A percentile compares a stretch with the other conserved stretches of the same genome.
Evolutionary conservation across 495 filamentous ascomycete species (phyloP).

Genomic region (Mytilinidion resinicola): DNA sequence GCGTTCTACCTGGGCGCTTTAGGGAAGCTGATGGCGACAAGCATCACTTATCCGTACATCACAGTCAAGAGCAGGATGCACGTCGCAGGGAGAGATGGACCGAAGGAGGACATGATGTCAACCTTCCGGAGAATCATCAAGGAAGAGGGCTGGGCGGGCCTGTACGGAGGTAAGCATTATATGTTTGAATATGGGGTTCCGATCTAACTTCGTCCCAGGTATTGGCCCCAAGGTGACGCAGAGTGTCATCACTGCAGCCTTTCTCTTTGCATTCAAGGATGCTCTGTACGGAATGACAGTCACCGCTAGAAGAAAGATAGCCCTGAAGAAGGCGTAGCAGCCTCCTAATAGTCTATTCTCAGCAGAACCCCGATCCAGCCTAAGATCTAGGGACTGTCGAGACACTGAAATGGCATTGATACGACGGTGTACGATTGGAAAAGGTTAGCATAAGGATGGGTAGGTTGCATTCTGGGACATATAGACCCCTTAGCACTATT

Average conservation of each 20-base stretch:
- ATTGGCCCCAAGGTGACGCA: slow-evolving; percentile 95
- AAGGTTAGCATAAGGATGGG: slow-evolving; percentile 8
- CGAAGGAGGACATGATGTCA: slow-evolving; percentile 59
- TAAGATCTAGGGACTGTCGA: too few relatives aligned
- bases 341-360: too few relatives aligned
- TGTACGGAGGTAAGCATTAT: slow-evolving; percentile 73
- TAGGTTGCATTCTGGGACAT: slow-evolving; percentile 8
- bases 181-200: not conserved
- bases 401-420: slow-evolving; percentile 1
- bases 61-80: slow-evolving; percentile 97
- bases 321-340: slow-evolving; percentile 27
- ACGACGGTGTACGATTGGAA: slow-evolving; percentile 4
- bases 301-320: slow-evolving; percentile 46
- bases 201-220: slow-evolving; percentile 43
- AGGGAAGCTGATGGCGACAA: slow-evolving; percentile 89
- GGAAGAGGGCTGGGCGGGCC: slow-evolving; percentile 80
- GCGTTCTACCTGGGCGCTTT: slow-evolving; percentile 88
- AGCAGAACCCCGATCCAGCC: too few relatives aligned
- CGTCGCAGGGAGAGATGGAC: slow-evolving; percentile 63
- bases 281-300: slow-evolving; percentile 62
- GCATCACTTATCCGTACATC: slow-evolving; percentile 95
- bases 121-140: slow-evolving; percentile 70
- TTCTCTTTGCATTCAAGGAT: slow-evolving; percentile 98
- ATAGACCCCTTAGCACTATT: not conserved
- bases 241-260: slow-evolving; percentile 91